Evolutionary conservation across 805 yeast genomes (phyloP).

Genomic region (Barnettozyma salicaria): DNA sequence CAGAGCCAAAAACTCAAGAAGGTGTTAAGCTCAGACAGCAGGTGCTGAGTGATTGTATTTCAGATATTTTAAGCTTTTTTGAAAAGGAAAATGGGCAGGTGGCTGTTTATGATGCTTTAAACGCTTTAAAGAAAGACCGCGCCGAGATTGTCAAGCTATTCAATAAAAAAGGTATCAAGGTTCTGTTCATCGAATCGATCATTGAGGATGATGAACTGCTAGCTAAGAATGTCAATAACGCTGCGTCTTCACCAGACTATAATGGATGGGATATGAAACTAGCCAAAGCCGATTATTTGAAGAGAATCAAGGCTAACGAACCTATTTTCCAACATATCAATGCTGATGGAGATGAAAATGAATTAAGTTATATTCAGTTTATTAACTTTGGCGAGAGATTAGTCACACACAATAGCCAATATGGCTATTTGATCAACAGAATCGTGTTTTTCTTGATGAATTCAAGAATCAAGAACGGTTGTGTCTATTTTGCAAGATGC

Average conservation of each 20-base stretch:
- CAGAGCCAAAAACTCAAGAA: constrained; percentile 41
- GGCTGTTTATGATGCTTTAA: constrained; percentile 94
- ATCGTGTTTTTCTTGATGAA: constrained; percentile 92
- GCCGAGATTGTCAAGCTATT: constrained; percentile 49
- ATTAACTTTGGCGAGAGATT: constrained; percentile 86
- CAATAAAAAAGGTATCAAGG: constrained; percentile 56
- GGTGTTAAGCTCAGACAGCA: constrained; percentile 49
- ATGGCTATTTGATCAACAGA: constrained; percentile 85
- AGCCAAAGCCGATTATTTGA: constrained; percentile 73
- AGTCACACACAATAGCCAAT: constrained; percentile 70
- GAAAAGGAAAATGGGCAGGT: constrained; percentile 81
- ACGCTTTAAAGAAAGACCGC: constrained; percentile 70
- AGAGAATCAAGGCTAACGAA: constrained; percentile 61
- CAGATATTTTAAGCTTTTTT: constrained; percentile 67
- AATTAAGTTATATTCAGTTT: constrained; percentile 72
- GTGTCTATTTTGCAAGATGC: constrained; percentile 89
- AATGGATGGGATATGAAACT: constrained; percentile 62
- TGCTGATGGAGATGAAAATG: constrained; percentile 35
- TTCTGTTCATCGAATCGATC: constrained; percentile 81
- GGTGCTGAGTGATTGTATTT: constrained; percentile 56
- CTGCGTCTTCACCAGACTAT: constrained; percentile 85
- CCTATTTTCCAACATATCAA: constrained; percentile 70
- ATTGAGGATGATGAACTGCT: constrained; percentile 69
- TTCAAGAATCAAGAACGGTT: constrained; percentile 77
- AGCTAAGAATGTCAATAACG: constrained; percentile 74